phyloP scores from a whole-genome alignment of 805 yeast genomes.

The Saturnispora ahearnii region DNA sequence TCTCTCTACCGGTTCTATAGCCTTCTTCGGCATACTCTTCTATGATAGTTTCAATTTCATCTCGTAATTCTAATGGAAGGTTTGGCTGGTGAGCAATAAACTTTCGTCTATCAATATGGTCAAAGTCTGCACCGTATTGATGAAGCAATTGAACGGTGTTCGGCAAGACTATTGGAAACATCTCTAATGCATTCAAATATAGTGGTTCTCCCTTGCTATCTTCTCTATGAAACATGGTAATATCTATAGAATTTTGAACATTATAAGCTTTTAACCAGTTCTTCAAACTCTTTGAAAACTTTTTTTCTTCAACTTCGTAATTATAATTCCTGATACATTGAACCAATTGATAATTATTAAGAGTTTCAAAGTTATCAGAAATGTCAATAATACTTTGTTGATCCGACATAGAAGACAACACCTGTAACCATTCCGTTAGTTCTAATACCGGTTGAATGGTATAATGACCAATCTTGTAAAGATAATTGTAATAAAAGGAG shows the following conservation, averaged over 20 bases:
- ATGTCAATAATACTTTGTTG: constrained; percentile 53
- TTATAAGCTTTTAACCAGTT: constrained; percentile 32
- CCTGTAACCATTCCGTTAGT: constrained; percentile 83
- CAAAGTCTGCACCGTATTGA: constrained; percentile 68
- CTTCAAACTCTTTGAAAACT: constrained; percentile 46
- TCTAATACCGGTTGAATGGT: constrained; percentile 71
- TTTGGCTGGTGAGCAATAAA: constrained; percentile 60
- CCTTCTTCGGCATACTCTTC: constrained; percentile 30
- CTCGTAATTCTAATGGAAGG: constrained; percentile 60
- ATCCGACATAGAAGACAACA: constrained; percentile 52
- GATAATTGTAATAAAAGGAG: constrained; percentile 52
- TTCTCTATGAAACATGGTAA: constrained; percentile 16
- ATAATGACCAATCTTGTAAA: constrained; percentile 53
- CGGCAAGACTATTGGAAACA: constrained; percentile 59
- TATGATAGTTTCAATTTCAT: constrained; percentile 60
- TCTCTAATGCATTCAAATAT: constrained; percentile 37
- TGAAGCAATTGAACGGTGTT: constrained; percentile 62
- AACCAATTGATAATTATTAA: constrained; percentile 63
- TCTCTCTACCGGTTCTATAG: constrained; percentile 16
- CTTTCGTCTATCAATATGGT: constrained; percentile 47
- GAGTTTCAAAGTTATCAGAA: constrained; percentile 39
- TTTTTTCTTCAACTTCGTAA: constrained; percentile 74
- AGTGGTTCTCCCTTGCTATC: constrained; percentile 30
- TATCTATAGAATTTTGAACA: constrained; percentile 13
- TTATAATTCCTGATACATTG: constrained; percentile 68